These are phyloP conservation scores for Petrea volubilis DNA, from an alignment of 257 asterid genomes.

Conservation along the genomic window DNA sequence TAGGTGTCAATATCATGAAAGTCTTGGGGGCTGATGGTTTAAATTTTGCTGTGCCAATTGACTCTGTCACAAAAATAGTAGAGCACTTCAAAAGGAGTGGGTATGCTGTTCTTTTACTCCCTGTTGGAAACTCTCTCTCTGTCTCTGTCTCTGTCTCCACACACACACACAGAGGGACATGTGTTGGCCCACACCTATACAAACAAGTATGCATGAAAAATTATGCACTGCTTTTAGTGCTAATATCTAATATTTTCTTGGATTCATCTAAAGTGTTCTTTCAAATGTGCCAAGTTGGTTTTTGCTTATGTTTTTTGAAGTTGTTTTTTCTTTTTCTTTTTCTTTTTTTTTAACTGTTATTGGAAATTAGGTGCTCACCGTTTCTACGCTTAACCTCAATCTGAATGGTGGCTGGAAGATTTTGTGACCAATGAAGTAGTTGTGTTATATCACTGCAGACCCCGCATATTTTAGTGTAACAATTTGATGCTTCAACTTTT, in stretches of 20 bases:
- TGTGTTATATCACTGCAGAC: neutral
- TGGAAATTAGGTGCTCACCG: no score
- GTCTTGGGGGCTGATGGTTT: slow-evolving; percentile 83
- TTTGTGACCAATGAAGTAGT: neutral
- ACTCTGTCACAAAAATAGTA: slow-evolving; percentile 65
- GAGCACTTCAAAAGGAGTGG: slow-evolving; percentile 78
- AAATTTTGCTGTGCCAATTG: slow-evolving; percentile 83
- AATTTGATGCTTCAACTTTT: neutral
- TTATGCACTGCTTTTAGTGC: neutral
- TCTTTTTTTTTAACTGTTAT: no score
- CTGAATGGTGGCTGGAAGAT: neutral
- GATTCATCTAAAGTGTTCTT: neutral
- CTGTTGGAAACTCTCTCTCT: no score
- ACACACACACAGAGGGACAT: neutral
- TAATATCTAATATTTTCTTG: neutral
- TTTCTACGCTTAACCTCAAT: neutral
- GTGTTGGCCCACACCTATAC: neutral
- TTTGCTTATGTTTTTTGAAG: neutral
- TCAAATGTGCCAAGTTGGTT: neutral
- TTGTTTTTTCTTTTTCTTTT: no score
- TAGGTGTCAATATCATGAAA: slow-evolving; percentile 81
- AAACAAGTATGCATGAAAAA: neutral
- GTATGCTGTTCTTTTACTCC: slow-evolving; percentile 35
- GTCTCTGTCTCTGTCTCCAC: neutral
- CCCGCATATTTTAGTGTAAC: neutral